Evolutionary conservation across 1,284 basidiomycete genomes (phyloP), one percentile per base, ranked within the genome.

Genomic region (Chalciporus sp.): DNA sequence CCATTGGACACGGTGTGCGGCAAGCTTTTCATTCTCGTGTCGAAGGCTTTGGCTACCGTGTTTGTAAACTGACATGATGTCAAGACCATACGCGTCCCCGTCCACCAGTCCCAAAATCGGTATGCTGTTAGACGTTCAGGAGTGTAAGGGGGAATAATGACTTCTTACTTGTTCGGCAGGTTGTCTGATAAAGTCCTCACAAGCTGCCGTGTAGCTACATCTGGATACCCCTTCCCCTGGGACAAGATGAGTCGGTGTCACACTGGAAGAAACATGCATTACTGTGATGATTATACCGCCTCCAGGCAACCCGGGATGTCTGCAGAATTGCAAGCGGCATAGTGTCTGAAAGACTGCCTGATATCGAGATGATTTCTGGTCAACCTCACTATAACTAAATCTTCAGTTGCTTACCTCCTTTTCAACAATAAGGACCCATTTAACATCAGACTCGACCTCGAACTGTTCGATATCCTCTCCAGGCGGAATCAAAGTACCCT

Each of bases 211-310:
- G 95, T 95, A 1, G 93, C 87, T 1, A 96, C 70, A 65, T 97
- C 95, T 0, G 95, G 94, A 70, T 95, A 97, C 1, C 95, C 95
- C 72, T 96, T 96, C 2, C 95, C 95, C 93, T 95, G 61, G 16
- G 27, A 19, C 7, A 4, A 27, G 28, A 49, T 71, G 49, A 67
- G 48, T 16, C 7, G 12, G 10, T 47, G 20, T 35, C n/a, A 51
- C 16, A 27, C 28, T 27, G 31, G 29, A 7, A 20, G 20, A 39
- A 0, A 26, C 28, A 17, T 6, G 42, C 59, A 49, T 55, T 48
- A 88, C 90, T 6, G 92, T 94, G 59, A 94, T 78, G 35, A 92
- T 74, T 23, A 94, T 64, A 1, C 91, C 90, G 43, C 74, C 71
- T 1, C 84, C 86, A 4, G 80, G 79, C 42, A 86, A 67, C 9